Percentiles rank a stretch among this genome's conserved stretches.
Evolutionary conservation across 2,329 filamentous ascomycete species (phyloP).

Genomic region (Ophiostoma sp.): DNA sequence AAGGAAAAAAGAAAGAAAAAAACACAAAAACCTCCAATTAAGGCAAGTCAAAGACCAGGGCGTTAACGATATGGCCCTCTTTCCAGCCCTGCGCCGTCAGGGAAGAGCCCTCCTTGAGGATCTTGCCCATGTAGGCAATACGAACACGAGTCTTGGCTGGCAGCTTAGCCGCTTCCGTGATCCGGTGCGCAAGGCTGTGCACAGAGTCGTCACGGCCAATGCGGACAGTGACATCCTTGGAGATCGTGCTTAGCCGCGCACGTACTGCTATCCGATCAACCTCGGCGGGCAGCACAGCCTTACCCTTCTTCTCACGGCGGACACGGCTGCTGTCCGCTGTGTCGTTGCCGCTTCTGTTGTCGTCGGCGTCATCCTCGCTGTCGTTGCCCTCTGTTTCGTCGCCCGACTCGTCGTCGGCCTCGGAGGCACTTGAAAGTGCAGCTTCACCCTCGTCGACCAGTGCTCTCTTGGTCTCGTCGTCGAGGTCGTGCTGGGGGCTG

Average conservation of each 20-base stretch:
- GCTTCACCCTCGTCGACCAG: slow-evolving; percentile 19
- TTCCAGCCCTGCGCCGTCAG: slow-evolving; percentile 70
- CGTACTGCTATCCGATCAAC: slow-evolving; percentile 49
- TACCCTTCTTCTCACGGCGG: slow-evolving; percentile 49
- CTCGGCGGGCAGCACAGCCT: slow-evolving; percentile 37
- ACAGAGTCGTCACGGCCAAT: slow-evolving; percentile 60
- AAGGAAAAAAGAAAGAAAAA: neutral
- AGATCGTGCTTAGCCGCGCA: slow-evolving; percentile 61
- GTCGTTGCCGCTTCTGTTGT: neutral
- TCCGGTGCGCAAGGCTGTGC: slow-evolving; percentile 54
- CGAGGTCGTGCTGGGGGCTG: slow-evolving; percentile 28
- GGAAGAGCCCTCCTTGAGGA: slow-evolving; percentile 63
- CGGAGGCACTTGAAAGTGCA: neutral
- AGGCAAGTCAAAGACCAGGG: slow-evolving; percentile 53
- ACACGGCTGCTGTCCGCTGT: neutral
- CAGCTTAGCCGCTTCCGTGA: slow-evolving; percentile 61
- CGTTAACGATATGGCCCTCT: slow-evolving; percentile 69
- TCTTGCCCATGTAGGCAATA: slow-evolving; percentile 75
- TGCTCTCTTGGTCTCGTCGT: slow-evolving; percentile 30
- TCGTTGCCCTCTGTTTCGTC: slow-evolving; percentile 23
- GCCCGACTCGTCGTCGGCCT: slow-evolving; percentile 19
- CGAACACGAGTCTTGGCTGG: slow-evolving; percentile 55
- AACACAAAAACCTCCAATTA: neutral
- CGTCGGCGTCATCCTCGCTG: neutral
- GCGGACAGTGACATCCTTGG: slow-evolving; percentile 56